Percentiles rank a stretch among this genome's conserved stretches.
Evolutionary conservation across 2,329 filamentous ascomycete genomes (phyloP).

Genomic region (Pleoardoris graminearum): DNA sequence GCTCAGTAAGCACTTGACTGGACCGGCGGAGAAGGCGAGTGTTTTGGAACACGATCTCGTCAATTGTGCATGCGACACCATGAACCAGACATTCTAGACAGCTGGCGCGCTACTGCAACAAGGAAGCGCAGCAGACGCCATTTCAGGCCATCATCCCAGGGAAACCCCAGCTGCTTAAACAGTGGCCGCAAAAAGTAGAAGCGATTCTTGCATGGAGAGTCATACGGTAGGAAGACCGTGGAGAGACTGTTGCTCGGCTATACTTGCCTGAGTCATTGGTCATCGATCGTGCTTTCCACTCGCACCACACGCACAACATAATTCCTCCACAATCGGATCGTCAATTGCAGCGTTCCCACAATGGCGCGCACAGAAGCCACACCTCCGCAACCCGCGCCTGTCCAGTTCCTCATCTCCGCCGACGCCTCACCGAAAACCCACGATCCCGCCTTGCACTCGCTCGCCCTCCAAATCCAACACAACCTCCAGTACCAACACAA

Average conservation of each 20-base stretch:
- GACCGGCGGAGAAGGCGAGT: not conserved
- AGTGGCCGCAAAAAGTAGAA: too few species aligned
- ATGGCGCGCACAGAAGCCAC: slow-evolving; percentile 33
- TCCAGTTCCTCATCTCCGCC: slow-evolving; percentile 36
- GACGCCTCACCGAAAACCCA: slow-evolving; percentile 17
- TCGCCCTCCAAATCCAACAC: slow-evolving; percentile 65
- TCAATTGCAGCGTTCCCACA: slow-evolving; percentile 14
- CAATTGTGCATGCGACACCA: slow-evolving; percentile 9
- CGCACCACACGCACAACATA: not conserved
- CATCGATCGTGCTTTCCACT: slow-evolving; percentile 24
- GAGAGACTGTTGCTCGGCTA: not conserved
- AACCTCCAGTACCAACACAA: slow-evolving; percentile 77
- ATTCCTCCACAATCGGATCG: slow-evolving; percentile 2
- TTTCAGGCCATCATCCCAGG: too few species aligned
- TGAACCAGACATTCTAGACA: too few species aligned
- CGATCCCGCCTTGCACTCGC: slow-evolving; percentile 48
- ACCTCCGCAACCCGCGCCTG: slow-evolving; percentile 34
- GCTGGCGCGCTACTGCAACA: too few species aligned
- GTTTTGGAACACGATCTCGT: not conserved
- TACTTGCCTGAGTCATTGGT: slow-evolving; percentile 9
- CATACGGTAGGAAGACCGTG: too few species aligned
- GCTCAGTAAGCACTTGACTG: not conserved
- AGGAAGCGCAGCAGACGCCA: too few species aligned
- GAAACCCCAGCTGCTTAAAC: too few species aligned
- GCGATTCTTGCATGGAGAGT: too few species aligned